Percentiles rank a stretch among this genome's conserved stretches.
Evolutionary conservation across 176 grass and related monocot genomes (phyloP).

Genomic region (Cenchrus americanus): DNA sequence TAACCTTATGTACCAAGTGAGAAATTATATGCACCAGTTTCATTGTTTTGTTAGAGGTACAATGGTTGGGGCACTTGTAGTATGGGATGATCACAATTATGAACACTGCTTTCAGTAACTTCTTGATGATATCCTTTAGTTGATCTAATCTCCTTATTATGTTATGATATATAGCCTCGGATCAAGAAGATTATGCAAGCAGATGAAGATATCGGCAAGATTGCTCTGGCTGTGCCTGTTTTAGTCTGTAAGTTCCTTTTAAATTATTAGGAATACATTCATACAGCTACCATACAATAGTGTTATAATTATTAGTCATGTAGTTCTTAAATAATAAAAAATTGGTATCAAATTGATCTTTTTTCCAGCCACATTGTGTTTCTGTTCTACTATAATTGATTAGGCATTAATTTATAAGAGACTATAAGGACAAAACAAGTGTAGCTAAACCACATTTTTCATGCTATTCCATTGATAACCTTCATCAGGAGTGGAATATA

Average conservation of each 20-base stretch:
- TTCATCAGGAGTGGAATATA: conserved; percentile 7
- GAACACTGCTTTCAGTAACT: conserved; percentile 6
- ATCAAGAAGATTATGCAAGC: conserved; percentile 99
- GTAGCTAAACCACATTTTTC: background rate
- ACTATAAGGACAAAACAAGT: background rate
- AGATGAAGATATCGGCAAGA: conserved; percentile 98
- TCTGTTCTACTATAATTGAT: background rate
- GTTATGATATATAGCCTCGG: conserved; percentile 60
- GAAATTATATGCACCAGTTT: background rate
- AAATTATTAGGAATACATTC: background rate
- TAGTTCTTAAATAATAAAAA: conserved; percentile 7
- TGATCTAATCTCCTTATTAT: conserved; percentile 32
- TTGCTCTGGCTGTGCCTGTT: conserved; percentile 91
- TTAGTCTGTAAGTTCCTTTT: conserved; percentile 87
- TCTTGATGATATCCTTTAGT: background rate
- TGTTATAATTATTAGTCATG: background rate
- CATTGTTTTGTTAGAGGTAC: background rate
- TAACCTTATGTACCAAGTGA: conserved; percentile 8
- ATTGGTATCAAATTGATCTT: background rate
- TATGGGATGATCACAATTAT: background rate
- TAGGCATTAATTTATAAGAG: conserved; percentile 24
- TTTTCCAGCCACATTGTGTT: background rate
- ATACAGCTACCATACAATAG: background rate
- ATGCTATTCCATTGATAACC: background rate
- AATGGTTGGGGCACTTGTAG: background rate